Conservation (phyloP, 2,329 filamentous ascomycete genomes). For the Scedosporium apiospermum region DNA sequence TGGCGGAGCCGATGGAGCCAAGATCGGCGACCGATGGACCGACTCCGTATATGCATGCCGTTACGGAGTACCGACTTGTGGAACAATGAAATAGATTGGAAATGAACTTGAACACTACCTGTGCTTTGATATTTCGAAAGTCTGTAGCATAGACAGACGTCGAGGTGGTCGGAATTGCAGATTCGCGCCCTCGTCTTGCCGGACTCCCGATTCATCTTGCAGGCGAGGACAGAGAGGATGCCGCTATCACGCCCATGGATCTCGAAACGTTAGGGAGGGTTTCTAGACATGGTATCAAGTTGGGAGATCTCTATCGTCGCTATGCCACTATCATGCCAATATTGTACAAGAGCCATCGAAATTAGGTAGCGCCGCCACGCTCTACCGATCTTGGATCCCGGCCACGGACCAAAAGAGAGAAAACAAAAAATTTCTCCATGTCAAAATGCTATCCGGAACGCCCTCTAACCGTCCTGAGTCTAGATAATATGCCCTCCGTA, state of each 20-base stretch:
- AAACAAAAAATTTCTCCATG: not conserved
- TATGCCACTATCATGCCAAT: conserved; percentile 1
- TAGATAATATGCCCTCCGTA: not conserved
- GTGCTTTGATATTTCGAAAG: too few relatives aligned
- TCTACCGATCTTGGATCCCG: not conserved
- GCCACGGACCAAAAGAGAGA: not conserved
- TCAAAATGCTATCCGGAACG: not conserved
- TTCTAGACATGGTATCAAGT: conserved; percentile 1
- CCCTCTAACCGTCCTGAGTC: not conserved
- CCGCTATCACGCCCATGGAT: not conserved
- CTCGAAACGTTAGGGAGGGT: not conserved
- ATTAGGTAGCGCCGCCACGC: not conserved
- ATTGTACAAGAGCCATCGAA: not conserved
- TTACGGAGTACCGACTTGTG: not conserved
- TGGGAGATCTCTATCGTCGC: not conserved
- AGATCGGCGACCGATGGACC: not conserved
- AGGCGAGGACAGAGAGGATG: too few relatives aligned
- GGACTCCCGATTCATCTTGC: too few relatives aligned
- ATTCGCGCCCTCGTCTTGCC: too few relatives aligned
- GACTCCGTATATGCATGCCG: not conserved
- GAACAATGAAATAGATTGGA: not conserved
- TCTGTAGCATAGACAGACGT: too few relatives aligned
- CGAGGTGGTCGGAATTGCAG: not conserved
- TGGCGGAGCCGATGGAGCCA: not conserved
- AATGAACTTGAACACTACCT: too few relatives aligned